Evolutionary conservation across 441 rosid genomes (phyloP).

Genomic region (Adansonia gregorii): DNA sequence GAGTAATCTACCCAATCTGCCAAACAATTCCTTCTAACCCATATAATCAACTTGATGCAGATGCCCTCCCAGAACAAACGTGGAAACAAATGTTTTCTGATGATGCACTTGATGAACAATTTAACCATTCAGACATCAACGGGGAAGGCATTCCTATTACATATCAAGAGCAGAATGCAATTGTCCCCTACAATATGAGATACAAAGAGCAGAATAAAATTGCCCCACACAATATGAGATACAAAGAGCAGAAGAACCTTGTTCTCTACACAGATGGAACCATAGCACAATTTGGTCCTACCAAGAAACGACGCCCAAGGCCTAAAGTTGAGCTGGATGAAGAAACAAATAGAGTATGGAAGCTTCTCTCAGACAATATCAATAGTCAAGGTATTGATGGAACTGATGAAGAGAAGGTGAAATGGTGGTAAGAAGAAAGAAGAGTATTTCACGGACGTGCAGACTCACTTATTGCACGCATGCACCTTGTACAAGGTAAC

Average conservation of each 20-base stretch:
- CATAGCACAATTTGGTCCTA: conserved; percentile 46
- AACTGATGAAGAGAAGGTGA: conserved; percentile 53
- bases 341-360: conserved; percentile 68
- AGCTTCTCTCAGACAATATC: conserved; percentile 56
- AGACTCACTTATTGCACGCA: conserved; percentile 65
- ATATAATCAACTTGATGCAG: conserved; percentile 44
- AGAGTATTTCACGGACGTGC: conserved; percentile 61
- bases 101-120: conserved; percentile 42
- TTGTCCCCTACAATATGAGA: conserved; percentile 47
- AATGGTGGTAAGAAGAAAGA: conserved; percentile 71
- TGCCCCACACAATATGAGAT: conserved; percentile 44
- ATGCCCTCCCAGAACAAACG: conserved; percentile 41
- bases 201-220: conserved; percentile 49
- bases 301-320: conserved; percentile 46
- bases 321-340: conserved; percentile 62
- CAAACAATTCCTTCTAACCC: conserved; percentile 23
- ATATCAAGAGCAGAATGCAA: conserved; percentile 42
- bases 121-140: conserved; percentile 51
- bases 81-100: conserved; percentile 38
- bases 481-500: conserved; percentile 78
- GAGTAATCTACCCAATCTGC: conserved; percentile 10
- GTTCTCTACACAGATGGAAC: conserved; percentile 49
- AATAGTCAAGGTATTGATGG: conserved; percentile 65
- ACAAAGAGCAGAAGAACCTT: conserved; percentile 45
- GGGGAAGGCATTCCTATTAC: conserved; percentile 36